Evolutionary conservation across 2,329 filamentous ascomycete genomes (phyloP).

Genomic region (Monosporascus cannonballus): DNA sequence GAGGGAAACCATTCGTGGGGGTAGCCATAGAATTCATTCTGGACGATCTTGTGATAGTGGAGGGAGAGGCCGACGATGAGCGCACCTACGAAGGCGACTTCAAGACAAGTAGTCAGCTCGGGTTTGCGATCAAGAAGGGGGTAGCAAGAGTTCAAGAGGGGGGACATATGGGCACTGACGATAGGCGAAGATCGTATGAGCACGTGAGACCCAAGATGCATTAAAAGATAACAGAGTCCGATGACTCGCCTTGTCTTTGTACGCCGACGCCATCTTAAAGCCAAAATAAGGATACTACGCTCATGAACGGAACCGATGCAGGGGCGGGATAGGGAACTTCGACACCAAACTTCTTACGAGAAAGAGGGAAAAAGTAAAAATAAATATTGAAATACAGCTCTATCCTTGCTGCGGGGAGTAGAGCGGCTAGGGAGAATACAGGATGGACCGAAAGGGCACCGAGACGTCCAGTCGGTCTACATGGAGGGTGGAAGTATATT

Average conservation of each 20-base stretch:
- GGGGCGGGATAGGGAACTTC: no score
- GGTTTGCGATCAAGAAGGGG: slow-evolving; percentile 2
- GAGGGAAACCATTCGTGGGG: slow-evolving; percentile 96
- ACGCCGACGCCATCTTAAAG: slow-evolving; percentile 39
- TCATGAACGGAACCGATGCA: no score
- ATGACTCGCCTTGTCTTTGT: slow-evolving; percentile 57
- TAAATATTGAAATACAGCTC: no score
- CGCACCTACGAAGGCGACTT: slow-evolving; percentile 81
- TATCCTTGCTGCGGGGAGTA: no score
- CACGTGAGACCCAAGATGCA: slow-evolving; percentile 85
- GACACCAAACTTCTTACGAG: no score
- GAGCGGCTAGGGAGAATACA: no score
- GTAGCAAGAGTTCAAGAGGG: background rate
- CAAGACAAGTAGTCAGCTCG: background rate
- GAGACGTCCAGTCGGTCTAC: no score
- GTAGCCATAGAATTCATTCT: slow-evolving; percentile 94
- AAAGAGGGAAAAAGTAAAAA: no score
- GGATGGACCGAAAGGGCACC: no score
- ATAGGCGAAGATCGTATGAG: slow-evolving; percentile 81
- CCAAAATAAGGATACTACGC: background rate
- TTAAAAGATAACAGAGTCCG: slow-evolving; percentile 61
- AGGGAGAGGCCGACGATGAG: slow-evolving; percentile 73
- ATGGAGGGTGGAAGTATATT: no score
- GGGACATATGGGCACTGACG: slow-evolving; percentile 39
- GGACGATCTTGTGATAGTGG: slow-evolving; percentile 94